Conservation (phyloP, 2,329 filamentous ascomycete genomes). For the Colletotrichum sp. region DNA sequence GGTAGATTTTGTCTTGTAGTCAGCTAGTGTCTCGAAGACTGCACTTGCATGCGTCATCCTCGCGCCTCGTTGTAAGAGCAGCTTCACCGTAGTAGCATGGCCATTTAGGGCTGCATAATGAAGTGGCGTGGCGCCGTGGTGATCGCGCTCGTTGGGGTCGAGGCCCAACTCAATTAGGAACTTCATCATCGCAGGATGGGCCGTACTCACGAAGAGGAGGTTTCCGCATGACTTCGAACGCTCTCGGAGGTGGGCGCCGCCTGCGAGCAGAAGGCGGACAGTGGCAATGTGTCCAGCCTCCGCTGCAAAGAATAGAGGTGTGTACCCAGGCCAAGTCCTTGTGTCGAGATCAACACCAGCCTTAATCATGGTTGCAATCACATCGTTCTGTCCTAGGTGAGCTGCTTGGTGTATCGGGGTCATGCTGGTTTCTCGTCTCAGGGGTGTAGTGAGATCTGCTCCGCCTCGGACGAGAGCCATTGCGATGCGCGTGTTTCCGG, state of each 20-base stretch:
- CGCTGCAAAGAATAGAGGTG: slow-evolving; percentile 30
- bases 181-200: slow-evolving; percentile 21
- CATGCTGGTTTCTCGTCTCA: slow-evolving; percentile 24
- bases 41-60: slow-evolving; percentile 23
- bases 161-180: slow-evolving; percentile 23
- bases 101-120: slow-evolving; percentile 28
- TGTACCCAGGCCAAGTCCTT: slow-evolving; percentile 26
- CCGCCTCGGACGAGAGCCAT: slow-evolving; percentile 22
- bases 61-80: slow-evolving; percentile 27
- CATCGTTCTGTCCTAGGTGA: slow-evolving; percentile 27
- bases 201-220: slow-evolving; percentile 24
- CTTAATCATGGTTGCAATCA: slow-evolving; percentile 27
- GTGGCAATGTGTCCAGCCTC: slow-evolving; percentile 26
- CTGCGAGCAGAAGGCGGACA: slow-evolving; percentile 27
- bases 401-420: slow-evolving; percentile 34
- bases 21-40: slow-evolving; percentile 25
- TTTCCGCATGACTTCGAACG: slow-evolving; percentile 22
- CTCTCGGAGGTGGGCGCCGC: slow-evolving; percentile 23
- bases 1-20: slow-evolving; percentile 12
- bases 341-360: slow-evolving; percentile 24
- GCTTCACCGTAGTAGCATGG: slow-evolving; percentile 27
- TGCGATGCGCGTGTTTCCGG: slow-evolving; percentile 17
- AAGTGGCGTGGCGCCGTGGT: slow-evolving; percentile 27
- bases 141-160: slow-evolving; percentile 26
- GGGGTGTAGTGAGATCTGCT: slow-evolving; percentile 20